Evolutionary conservation across 2,329 filamentous ascomycete species (phyloP).

Genomic region (Colletotrichum truncatum): DNA sequence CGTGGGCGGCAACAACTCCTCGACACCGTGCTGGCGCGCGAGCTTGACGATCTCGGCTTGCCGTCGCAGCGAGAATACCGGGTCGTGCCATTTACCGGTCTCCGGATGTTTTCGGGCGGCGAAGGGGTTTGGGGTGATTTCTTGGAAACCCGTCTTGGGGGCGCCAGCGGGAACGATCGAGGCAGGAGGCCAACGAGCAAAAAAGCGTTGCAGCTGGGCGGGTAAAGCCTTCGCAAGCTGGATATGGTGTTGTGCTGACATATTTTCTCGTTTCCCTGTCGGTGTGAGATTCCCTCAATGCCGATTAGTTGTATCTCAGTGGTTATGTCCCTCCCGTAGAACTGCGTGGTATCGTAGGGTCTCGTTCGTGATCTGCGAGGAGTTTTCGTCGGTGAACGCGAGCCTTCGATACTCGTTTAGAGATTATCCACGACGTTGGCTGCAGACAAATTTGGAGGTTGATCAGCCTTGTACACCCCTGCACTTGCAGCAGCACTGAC

Average conservation of each 20-base stretch:
- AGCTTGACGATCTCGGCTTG: conserved; percentile 94
- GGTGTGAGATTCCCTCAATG: background rate
- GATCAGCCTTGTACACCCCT: conserved; percentile 25
- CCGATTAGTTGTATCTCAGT: background rate
- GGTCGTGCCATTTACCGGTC: conserved; percentile 86
- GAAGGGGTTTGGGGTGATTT: conserved; percentile 80
- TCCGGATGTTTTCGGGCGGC: conserved; percentile 78
- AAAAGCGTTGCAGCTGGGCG: conserved; percentile 82
- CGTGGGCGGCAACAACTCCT: conserved; percentile 81
- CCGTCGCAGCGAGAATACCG: conserved; percentile 82
- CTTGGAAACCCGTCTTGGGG: conserved; percentile 61
- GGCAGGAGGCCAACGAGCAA: conserved; percentile 86
- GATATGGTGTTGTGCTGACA: conserved; percentile 46
- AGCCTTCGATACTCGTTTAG: conserved; percentile 2
- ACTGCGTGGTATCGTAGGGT: background rate
- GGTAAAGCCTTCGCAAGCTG: conserved; percentile 79
- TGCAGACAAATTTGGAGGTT: conserved; percentile 24
- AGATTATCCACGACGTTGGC: background rate
- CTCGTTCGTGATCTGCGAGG: background rate
- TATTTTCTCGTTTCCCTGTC: background rate
- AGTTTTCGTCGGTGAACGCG: background rate
- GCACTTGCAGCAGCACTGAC: conserved; percentile 18
- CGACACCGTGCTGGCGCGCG: conserved; percentile 80
- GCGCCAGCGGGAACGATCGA: conserved; percentile 60
- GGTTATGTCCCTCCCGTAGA: background rate